Evolutionary conservation across 768 basidiomycete genomes (phyloP).

Genomic region (Lactarius sanguifluus): DNA sequence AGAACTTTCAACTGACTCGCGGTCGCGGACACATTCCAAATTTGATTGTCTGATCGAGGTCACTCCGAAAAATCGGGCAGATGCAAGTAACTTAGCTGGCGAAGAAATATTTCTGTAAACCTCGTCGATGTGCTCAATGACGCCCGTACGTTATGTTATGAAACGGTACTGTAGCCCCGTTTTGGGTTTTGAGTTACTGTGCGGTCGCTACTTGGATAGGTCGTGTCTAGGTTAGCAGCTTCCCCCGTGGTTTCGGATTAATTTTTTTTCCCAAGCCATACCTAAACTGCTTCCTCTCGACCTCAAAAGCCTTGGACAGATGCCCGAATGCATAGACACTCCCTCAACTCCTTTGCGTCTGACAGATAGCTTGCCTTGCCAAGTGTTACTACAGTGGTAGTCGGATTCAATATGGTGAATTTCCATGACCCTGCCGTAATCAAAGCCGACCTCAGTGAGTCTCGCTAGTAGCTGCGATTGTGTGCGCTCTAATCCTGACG

Average conservation of each 20-base stretch:
- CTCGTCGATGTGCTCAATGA: not conserved
- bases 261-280: not conserved
- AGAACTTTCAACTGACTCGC: too few relatives aligned
- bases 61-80: not conserved
- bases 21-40: not conserved
- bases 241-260: not conserved
- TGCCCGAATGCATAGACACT: not conserved
- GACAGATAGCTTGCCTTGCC: not conserved
- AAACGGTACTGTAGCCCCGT: not conserved
- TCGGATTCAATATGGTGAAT: slow-evolving; percentile 4
- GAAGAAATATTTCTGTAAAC: not conserved
- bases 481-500: not conserved
- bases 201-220: not conserved
- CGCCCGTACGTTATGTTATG: slow-evolving; percentile 1
- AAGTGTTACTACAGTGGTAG: not conserved
- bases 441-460: not conserved
- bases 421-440: slow-evolving; percentile 6
- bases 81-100: too few relatives aligned
- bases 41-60: not conserved
- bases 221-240: too few relatives aligned
- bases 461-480: too few relatives aligned
- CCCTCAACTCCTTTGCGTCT: not conserved
- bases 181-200: not conserved
- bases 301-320: not conserved
- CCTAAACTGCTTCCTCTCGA: not conserved